Conservation (phyloP, 257 asterid species). For the Perilla frutescens region DNA sequence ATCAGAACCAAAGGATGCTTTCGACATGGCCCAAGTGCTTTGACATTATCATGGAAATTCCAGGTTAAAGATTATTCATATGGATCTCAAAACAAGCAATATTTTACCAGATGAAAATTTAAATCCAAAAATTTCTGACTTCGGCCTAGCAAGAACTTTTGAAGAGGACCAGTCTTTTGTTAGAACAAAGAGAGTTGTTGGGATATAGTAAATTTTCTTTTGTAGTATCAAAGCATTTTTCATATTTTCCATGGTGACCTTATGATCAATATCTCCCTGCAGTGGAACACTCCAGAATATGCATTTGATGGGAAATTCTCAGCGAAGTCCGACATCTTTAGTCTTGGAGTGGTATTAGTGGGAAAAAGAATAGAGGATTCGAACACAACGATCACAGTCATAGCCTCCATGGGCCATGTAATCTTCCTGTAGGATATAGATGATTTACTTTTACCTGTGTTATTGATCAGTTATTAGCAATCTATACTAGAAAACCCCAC, state of each 20-base stretch:
- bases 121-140: conserved; percentile 53
- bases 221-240: background rate
- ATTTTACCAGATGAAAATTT: conserved; percentile 45
- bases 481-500: no score
- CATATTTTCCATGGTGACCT: background rate
- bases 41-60: conserved; percentile 47
- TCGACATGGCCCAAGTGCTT: conserved; percentile 48
- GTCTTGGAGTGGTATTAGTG: conserved; percentile 51
- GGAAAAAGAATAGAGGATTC: conserved; percentile 46
- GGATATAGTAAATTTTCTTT: conserved; percentile 48
- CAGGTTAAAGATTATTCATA: conserved; percentile 51
- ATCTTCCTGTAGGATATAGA: background rate
- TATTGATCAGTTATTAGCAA: no score
- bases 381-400: conserved; percentile 25
- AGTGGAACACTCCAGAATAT: conserved; percentile 58
- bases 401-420: conserved; percentile 50
- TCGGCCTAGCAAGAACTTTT: conserved; percentile 53
- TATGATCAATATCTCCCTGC: background rate
- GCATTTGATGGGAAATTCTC: conserved; percentile 49
- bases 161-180: conserved; percentile 35
- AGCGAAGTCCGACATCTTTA: conserved; percentile 50
- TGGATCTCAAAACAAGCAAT: conserved; percentile 57
- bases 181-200: conserved; percentile 50
- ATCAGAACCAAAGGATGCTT: conserved; percentile 21
- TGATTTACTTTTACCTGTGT: no score